Evolutionary conservation across 2,329 filamentous ascomycete species (phyloP), one percentile per base, ranked within the genome.

Genomic region (Apiospora malaysiana): DNA sequence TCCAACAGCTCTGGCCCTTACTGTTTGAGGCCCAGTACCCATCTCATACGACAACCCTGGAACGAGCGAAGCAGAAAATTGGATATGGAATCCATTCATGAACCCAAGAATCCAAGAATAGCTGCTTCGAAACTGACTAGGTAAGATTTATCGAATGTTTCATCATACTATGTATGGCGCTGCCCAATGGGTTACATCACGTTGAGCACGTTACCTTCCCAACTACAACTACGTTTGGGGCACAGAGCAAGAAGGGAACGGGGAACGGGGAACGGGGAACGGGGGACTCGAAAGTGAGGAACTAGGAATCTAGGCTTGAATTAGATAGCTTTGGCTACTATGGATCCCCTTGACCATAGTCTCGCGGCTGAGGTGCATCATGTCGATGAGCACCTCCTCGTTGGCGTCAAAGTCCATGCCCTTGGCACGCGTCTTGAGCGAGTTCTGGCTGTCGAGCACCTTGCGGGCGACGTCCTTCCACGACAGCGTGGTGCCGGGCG

Each of bases 401-500:
- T 65, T 66, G 42, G 32, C 46, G 12, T 27, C 45, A 18, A 71
- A 71, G 42, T 73, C 69, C 56, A 73, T 49, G n/a, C 27, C 69
- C 21, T 59, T 51, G 27, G 59, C 63, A 63, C 65, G 69, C 68
- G 68, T 32, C 49, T 70, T 70, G 4, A 73, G 23, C 43, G 23
- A 40, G 18, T 43, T 40, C 12, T 68, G 71, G 63, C 71, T 72
- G 49, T 69, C 69, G 9, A 72, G 68, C 21, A 73, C 23, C 40
- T 68, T 40, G 8, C 40, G 45, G 4, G 69, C 72, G 42, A 73
- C 63, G 21, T 70, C 68, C 23, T 66, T 69, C 72, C 72, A 73
- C 4, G 69, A n/a, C 25, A 73, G 68, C 23, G 25, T 51, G 23
- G 69, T 67, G 37, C 69, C 71, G 12, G 69, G 37, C 49, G 68